These are phyloP conservation scores for Aspergillus ostianus DNA, from an alignment of 495 filamentous ascomycete genomes.

Conservation along the genomic window DNA sequence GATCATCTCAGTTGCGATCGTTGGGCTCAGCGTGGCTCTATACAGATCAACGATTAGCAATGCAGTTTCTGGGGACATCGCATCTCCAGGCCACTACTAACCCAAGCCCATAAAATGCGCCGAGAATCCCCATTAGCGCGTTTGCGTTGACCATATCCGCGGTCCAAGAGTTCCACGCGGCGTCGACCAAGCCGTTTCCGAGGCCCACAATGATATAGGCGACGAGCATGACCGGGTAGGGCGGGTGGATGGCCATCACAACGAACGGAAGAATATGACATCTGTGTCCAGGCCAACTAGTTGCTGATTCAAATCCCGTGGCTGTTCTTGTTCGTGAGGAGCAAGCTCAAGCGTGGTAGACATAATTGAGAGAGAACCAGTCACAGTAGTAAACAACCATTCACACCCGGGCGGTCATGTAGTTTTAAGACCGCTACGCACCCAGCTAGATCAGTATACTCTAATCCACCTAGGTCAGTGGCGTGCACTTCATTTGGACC, in stretches of 20 bases:
- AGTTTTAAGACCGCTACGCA: background rate
- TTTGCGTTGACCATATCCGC: conserved; percentile 54
- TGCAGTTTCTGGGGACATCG: background rate
- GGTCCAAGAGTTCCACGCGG: conserved; percentile 60
- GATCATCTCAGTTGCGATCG: background rate
- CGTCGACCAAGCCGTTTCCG: conserved; percentile 54
- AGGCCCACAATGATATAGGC: conserved; percentile 53
- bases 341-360: background rate
- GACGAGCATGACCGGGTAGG: conserved; percentile 51
- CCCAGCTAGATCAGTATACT: background rate
- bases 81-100: background rate
- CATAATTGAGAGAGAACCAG: too few species aligned
- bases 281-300: background rate
- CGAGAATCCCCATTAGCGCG: conserved; percentile 44
- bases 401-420: background rate
- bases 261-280: conserved; percentile 57
- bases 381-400: background rate
- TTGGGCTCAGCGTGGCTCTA: background rate
- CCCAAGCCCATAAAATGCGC: background rate
- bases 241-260: conserved; percentile 50
- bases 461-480: background rate
- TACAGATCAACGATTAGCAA: background rate
- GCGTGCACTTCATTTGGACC: background rate
- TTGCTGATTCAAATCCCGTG: background rate
- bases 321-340: background rate